These are phyloP conservation scores for Colletotrichum spaethianum DNA, from an alignment of 2,329 filamentous ascomycete species.

Conservation along the genomic window DNA sequence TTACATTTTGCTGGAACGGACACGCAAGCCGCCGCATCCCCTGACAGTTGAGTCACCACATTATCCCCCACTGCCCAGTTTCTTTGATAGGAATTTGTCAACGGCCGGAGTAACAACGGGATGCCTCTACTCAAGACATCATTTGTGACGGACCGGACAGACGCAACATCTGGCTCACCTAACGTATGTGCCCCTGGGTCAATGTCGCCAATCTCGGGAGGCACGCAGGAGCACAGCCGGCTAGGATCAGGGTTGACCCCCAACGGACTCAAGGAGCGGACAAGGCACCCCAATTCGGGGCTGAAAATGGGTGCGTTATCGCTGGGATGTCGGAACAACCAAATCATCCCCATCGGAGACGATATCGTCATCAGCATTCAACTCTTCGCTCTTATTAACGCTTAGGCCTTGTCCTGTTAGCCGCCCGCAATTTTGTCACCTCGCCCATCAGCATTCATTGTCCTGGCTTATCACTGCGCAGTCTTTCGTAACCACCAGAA, in stretches of 20 bases:
- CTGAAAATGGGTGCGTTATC: constrained; percentile 21
- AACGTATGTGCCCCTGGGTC: constrained; percentile 14
- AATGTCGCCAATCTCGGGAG: constrained; percentile 32
- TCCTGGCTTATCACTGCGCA: not conserved
- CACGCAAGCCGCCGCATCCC: constrained; percentile 6
- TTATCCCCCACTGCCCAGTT: not conserved
- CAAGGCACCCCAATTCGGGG: constrained; percentile 32
- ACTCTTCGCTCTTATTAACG: not conserved
- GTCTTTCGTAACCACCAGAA: not conserved
- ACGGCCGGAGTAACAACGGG: not conserved
- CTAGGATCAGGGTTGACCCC: constrained; percentile 27
- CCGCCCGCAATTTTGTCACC: constrained; percentile 6
- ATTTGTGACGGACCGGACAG: constrained; percentile 4
- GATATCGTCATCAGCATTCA: constrained; percentile 9
- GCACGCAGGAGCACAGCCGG: constrained; percentile 15
- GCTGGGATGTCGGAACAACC: not conserved
- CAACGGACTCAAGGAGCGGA: constrained; percentile 28
- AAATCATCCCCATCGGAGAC: constrained; percentile 8
- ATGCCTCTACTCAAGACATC: not conserved
- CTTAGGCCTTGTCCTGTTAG: not conserved
- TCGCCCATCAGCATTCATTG: not conserved
- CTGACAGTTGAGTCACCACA: not conserved
- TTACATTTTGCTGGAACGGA: not conserved
- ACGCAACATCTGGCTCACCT: constrained; percentile 30
- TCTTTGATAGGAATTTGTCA: not conserved